A percentile compares a stretch with the other conserved stretches of the same genome.
These are phyloP conservation scores for Mycogone perniciosa DNA, from an alignment of 2,329 filamentous ascomycete species.

Conservation along the genomic window DNA sequence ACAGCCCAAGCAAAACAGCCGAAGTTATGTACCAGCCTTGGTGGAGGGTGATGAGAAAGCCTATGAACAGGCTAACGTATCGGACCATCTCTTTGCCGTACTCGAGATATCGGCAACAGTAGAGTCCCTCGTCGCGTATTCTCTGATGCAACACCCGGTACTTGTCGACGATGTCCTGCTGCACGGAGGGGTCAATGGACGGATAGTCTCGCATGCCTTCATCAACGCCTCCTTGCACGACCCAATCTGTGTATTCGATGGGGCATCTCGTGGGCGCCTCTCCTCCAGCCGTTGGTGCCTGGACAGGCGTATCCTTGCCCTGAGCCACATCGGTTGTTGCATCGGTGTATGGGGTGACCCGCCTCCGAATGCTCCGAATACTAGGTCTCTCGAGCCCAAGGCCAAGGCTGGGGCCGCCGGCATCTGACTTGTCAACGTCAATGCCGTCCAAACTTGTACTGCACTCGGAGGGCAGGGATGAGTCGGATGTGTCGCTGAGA, in stretches of 20 bases:
- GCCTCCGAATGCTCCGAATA: not conserved
- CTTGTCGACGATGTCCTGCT: conserved; percentile 68
- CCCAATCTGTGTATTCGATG: conserved; percentile 52
- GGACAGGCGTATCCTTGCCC: not conserved
- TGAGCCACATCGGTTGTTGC: not conserved
- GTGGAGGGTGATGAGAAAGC: conserved; percentile 56
- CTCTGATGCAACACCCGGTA: conserved; percentile 72
- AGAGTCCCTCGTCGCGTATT: conserved; percentile 69
- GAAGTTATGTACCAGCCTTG: conserved; percentile 56
- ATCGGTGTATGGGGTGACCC: not conserved
- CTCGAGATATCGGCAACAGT: conserved; percentile 73
- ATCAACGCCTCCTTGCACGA: conserved; percentile 24
- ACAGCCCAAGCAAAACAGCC: conserved; percentile 68
- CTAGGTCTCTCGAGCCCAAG: not conserved
- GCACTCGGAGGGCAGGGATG: conserved; percentile 2
- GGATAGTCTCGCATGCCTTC: conserved; percentile 79
- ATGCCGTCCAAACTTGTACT: conserved; percentile 3
- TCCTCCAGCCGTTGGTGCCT: not conserved
- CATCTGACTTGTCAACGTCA: not conserved
- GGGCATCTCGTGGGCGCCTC: conserved; percentile 47
- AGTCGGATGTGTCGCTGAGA: conserved; percentile 2
- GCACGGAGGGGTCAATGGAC: conserved; percentile 63
- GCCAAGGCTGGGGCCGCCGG: not conserved
- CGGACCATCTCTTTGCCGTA: conserved; percentile 71
- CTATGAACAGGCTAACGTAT: conserved; percentile 58